Base-by-base conservation (phyloP, 2,329 filamentous ascomycete species). In the Amauroascus verrucosus region DNA sequence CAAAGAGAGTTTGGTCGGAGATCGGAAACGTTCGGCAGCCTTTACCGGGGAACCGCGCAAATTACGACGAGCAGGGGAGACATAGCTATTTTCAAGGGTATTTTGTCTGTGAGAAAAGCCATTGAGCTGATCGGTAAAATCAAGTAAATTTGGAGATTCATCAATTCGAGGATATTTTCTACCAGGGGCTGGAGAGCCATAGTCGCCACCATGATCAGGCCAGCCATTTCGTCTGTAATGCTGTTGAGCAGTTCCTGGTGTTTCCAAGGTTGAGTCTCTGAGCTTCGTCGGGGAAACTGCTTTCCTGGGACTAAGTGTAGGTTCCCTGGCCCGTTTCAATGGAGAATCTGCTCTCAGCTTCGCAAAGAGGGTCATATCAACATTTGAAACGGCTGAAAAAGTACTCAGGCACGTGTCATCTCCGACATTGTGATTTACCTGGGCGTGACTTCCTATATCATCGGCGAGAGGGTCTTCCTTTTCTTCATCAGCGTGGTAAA, bases 91-190 rank as follows among this genome's bases (percentile, higher is more conserved):
- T 62, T 53, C 68, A 61, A 56, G 63, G 59, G 61, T 77, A 72
- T 70, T 70, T 53, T 79, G 45, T 16, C 28, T 30, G 24, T 48
- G 35, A 11, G 53, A 32, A 20, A 40, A 76, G 9, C 75, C 73
- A 59, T 81, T 79, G 55, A 84, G 77, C 61, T 89, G 86, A 55
- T 93, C 87, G 0, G 88, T 94, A 62, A 96, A 94, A 65, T 97
- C 93, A 43, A 95, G 77, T 32, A 95, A 76, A 62, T 86, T 94
- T 14, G 86, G 85, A 2, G 85, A 87, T 63, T 85, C 77, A 24
- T 72, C 71, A 7, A 73, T 68, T 9, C 66, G 62, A 67, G 62
- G 68, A 41, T 71, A 74, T 59, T 72, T 69, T 47, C 72, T 68
- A 57, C 78, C 75, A 40, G 81, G 73, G 65, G 80, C 70, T 45